Base-by-base conservation (phyloP, 495 filamentous ascomycete genomes). In the Penicillium chermesinum region DNA sequence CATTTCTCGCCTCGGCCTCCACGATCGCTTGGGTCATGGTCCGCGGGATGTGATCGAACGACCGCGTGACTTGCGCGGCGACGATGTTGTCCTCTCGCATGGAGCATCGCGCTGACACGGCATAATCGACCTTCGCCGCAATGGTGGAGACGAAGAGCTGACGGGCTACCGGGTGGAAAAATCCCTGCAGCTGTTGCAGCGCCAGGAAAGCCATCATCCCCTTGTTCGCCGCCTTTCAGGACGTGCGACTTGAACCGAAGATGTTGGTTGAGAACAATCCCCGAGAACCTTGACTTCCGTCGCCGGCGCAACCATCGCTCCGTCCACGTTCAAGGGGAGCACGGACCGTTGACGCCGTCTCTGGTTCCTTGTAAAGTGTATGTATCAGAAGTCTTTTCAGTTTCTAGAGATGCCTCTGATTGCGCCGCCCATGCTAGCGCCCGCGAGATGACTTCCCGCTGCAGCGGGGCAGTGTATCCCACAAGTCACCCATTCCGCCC, bases 1-100 rank as follows among this genome's bases (percentile, higher is more conserved):
- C 36, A 33, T 39, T 39, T 3, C 37, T 16, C 18, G 44, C 44
- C 33, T 46, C 44, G 10, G 45, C 45, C 36, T 47, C 45, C 8
- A 37, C 36, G 21, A 47, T 38, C 13, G 9, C 22, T 21, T 25
- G 36, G n/a, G 35, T 37, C 22, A 22, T 27, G 6, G 40, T 27
- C 19, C 45, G 36, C 25, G 27, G 10, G 12, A 47, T 18, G n/a
- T 19, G 33, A 16, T 40, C 25, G 15, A 47, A 38, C 15, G 35
- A 37, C 21, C 45, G 20, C 14, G 33, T 25, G 36, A n/a, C 21
- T 1, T 36, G 2, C 21, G 21, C 17, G 35, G 36, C 37, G 15
- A 27, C 16, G 0, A 37, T 38, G 7, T n/a, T n/a, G n/a, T n/a
- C n/a, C n/a, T n/a, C n/a, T n/a, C n/a, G n/a, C n/a, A n/a, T n/a